Base-by-base conservation (phyloP, 179 eudicot species). In the Nepenthes alata region DNA sequence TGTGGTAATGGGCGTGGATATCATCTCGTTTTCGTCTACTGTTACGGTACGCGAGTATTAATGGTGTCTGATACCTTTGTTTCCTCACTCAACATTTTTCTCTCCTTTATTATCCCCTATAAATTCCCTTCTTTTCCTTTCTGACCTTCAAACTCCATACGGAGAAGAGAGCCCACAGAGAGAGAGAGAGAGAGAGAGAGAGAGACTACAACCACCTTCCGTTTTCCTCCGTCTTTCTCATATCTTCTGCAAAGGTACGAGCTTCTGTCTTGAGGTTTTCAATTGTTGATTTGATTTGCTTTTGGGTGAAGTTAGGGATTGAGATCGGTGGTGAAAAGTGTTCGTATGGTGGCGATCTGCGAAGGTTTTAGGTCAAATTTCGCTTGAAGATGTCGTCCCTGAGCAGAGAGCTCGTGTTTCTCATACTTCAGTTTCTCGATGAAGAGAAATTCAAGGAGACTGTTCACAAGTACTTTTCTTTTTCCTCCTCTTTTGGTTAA, bases 391-490 rank as follows among this genome's bases (percentile, higher is more conserved):
- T 78, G 82, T 64, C 82, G 67, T 74, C 79, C 35, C 57, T 78
- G 15, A 78, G 76, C 70, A 78, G 82, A 64, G 82, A 78, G 67
- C 79, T 78, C 3, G 82, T 74, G 55, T 78, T 78, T 39, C 70
- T 78, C 37, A 78, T 78, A 74, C 82, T 78, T 63, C 82, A 78
- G 74, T 78, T 74, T 71, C 72, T 78, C 5, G 82, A 78, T 39
- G 79, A 78, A 72, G 79, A 78, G 74, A 78, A 78, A 74, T 78
- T 74, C 58, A 78, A 78, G 72, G 76, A 78, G 47, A 78, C 74
- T 61, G 79, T 78, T 65, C 82, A 78, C 68, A 71, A 77, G 82
- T 77, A 65, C 70, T 14, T 10, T n/a, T 7, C 37, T 44, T 53
- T 25, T 54, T 25, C 25, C 47, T 58, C 25, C 53, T 55, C 16